Conservation (phyloP, 2,329 filamentous ascomycete genomes). For the Neurospora crassa region DNA sequence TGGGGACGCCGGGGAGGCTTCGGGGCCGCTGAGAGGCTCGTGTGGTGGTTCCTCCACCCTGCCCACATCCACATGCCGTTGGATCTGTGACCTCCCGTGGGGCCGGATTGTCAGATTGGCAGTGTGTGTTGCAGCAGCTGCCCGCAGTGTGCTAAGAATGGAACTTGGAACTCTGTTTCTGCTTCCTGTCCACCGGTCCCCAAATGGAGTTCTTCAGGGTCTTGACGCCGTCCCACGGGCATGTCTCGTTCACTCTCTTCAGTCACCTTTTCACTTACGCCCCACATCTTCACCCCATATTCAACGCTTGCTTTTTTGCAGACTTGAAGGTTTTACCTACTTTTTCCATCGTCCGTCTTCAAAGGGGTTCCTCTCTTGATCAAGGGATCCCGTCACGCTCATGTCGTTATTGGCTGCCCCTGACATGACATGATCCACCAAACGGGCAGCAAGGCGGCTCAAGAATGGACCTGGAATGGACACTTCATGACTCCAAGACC, state of each 20-base stretch:
- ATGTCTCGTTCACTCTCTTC: neutral
- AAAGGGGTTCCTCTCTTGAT: neutral
- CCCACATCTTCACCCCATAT: neutral
- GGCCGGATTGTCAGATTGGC: neutral
- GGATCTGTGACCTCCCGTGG: neutral
- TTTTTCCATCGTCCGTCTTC: neutral
- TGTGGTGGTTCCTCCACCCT: neutral
- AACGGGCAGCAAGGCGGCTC: neutral
- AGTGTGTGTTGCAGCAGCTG: neutral
- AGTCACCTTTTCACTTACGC: neutral
- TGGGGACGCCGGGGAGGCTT: neutral
- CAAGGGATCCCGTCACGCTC: neutral
- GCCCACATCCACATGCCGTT: neutral
- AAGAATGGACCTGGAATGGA: neutral
- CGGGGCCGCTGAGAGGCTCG: neutral
- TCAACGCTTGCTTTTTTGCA: neutral
- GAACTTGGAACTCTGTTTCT: neutral
- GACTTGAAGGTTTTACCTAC: neutral
- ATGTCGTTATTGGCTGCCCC: neutral
- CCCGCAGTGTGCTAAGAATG: neutral
- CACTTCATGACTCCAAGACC: neutral
- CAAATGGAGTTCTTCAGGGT: neutral
- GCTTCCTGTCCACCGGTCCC: neutral
- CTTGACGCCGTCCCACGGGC: neutral
- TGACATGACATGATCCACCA: neutral